These are phyloP conservation scores for Jacaranda mimosifolia DNA, from an alignment of 257 asterid species.

Conservation along the genomic window DNA sequence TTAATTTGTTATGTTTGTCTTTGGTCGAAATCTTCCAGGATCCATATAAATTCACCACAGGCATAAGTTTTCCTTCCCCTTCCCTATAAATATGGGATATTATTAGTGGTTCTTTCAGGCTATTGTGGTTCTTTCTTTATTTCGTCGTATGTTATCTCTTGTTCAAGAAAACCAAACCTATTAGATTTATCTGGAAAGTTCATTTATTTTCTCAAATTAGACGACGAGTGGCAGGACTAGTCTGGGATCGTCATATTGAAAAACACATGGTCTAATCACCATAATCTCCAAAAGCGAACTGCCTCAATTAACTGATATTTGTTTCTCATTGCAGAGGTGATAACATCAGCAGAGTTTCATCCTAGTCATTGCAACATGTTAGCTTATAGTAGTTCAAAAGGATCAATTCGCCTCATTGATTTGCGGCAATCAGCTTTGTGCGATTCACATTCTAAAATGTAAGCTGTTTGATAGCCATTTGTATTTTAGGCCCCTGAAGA, in stretches of 20 bases:
- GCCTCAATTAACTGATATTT: constrained; percentile 14
- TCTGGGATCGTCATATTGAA: constrained; percentile 24
- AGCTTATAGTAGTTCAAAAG: constrained; percentile 92
- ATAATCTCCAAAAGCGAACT: background rate
- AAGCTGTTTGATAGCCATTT: constrained; percentile 43
- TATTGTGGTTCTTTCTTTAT: background rate
- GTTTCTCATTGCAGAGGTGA: constrained; percentile 75
- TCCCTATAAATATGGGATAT: constrained; percentile 20
- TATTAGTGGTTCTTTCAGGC: constrained; percentile 20
- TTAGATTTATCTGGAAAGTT: constrained; percentile 16
- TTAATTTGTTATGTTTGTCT: constrained; percentile 19
- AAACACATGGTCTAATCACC: constrained; percentile 16
- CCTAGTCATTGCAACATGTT: constrained; percentile 88
- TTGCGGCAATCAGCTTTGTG: constrained; percentile 92
- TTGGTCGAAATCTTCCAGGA: constrained; percentile 20
- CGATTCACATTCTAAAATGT: constrained; percentile 86
- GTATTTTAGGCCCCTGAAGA: constrained; percentile 22
- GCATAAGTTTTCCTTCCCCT: background rate
- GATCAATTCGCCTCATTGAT: constrained; percentile 90
- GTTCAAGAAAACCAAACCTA: constrained; percentile 11
- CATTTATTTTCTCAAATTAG: constrained; percentile 12
- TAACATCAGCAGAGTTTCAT: constrained; percentile 93
- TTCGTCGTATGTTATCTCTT: constrained; percentile 12
- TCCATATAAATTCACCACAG: background rate
- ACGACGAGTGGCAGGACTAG: constrained; percentile 6